Evolutionary conservation across 163 green algal species (phyloP).

Genomic region (Scenedesmus sp.): DNA sequence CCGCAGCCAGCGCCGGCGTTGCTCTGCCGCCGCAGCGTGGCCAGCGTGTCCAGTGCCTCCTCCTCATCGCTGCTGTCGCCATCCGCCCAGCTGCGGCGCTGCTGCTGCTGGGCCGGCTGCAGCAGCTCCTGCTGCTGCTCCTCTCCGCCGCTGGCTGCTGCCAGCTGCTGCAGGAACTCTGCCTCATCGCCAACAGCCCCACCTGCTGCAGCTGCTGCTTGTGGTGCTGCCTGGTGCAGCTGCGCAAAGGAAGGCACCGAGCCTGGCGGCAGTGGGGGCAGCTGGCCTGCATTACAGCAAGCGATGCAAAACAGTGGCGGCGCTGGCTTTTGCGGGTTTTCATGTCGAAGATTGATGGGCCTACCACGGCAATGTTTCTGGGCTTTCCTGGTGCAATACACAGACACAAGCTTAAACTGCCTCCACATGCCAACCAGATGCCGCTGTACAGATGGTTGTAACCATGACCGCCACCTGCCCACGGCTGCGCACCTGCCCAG

Average conservation of each 20-base stretch:
- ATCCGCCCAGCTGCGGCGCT: constrained; percentile 9
- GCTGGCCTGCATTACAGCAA: background rate
- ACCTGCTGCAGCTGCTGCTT: background rate
- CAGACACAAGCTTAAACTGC: no score
- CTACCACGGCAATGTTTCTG: no score
- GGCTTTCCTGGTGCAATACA: no score
- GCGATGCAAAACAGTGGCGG: background rate
- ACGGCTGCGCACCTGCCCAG: background rate
- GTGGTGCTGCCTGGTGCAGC: background rate
- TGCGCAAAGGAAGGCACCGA: background rate
- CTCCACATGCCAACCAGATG: no score
- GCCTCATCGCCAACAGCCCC: background rate
- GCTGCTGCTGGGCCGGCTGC: background rate
- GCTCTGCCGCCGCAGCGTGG: background rate
- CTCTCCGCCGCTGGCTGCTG: background rate
- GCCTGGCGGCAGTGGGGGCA: background rate
- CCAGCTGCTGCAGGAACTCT: background rate
- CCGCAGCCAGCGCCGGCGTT: background rate
- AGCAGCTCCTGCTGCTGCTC: background rate
- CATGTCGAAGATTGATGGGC: no score
- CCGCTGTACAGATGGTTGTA: no score
- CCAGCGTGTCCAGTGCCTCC: background rate
- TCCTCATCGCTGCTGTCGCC: constrained; percentile 38
- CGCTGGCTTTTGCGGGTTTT: no score
- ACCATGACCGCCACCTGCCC: background rate